Evolutionary conservation across 1,284 basidiomycete genomes (phyloP).

Genomic region (Cronartium quercuum): DNA sequence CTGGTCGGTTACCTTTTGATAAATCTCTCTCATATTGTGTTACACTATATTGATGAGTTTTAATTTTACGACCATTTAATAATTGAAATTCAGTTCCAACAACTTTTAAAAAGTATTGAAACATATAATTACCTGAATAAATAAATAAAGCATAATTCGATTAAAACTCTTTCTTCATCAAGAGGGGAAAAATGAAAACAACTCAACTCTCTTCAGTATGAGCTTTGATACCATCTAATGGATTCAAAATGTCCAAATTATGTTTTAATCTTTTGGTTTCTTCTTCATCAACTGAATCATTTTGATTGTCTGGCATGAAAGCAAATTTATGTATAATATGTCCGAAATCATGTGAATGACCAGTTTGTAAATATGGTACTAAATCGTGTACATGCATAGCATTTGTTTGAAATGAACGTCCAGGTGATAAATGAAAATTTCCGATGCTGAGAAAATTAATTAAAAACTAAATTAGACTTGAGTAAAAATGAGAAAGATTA

Average conservation of each 20-base stretch:
- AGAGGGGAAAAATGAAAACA: slow-evolving; percentile 36
- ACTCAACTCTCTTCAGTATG: slow-evolving; percentile 55
- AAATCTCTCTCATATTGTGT: slow-evolving; percentile 94
- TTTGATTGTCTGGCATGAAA: slow-evolving; percentile 75
- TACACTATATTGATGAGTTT: slow-evolving; percentile 85
- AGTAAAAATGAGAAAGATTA: background rate
- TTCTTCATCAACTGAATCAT: slow-evolving; percentile 52
- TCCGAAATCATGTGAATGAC: slow-evolving; percentile 85
- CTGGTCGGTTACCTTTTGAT: slow-evolving; percentile 42
- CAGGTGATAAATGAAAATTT: slow-evolving; percentile 58
- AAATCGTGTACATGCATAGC: slow-evolving; percentile 80
- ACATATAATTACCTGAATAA: slow-evolving; percentile 48
- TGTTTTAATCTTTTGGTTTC: slow-evolving; percentile 61
- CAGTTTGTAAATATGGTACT: slow-evolving; percentile 85
- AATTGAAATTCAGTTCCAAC: slow-evolving; percentile 62
- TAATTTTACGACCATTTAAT: slow-evolving; percentile 61
- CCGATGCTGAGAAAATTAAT: slow-evolving; percentile 43
- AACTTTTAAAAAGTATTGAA: slow-evolving; percentile 58
- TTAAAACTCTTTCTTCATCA: slow-evolving; percentile 42
- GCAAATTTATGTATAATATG: slow-evolving; percentile 76
- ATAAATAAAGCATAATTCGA: background rate
- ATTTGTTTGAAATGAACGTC: slow-evolving; percentile 84
- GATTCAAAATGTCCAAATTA: slow-evolving; percentile 71
- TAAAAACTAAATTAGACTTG: background rate
- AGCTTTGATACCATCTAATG: slow-evolving; percentile 66